Conservation (phyloP, 2,329 filamentous ascomycete species). For the Didymellaceae sp. region DNA sequence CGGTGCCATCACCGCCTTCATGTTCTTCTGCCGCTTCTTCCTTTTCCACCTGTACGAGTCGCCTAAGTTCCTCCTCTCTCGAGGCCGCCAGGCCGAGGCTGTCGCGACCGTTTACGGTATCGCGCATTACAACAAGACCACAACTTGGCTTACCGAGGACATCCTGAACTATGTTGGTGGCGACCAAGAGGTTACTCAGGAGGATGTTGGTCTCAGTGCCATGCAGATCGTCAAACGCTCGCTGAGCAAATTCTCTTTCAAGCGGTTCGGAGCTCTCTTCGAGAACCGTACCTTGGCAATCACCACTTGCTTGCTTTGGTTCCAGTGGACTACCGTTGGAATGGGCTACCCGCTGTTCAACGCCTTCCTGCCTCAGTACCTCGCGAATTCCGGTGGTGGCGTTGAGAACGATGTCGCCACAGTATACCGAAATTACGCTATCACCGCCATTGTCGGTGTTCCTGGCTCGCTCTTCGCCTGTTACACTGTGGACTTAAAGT, state of each 20-base stretch:
- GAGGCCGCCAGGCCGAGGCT: conserved; percentile 78
- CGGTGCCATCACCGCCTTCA: conserved; percentile 73
- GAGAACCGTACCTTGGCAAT: conserved; percentile 55
- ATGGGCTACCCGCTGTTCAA: conserved; percentile 91
- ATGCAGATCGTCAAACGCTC: conserved; percentile 63
- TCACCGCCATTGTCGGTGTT: conserved; percentile 77
- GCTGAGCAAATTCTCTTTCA: conserved; percentile 69
- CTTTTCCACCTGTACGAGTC: conserved; percentile 84
- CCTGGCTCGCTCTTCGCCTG: conserved; percentile 78
- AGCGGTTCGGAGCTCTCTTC: conserved; percentile 71
- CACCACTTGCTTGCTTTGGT: conserved; percentile 68
- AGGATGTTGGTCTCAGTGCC: conserved; percentile 50
- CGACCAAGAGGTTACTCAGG: conserved; percentile 50
- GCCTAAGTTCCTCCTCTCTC: conserved; percentile 79
- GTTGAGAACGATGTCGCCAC: conserved; percentile 37
- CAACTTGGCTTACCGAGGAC: conserved; percentile 68
- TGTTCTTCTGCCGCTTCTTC: conserved; percentile 81
- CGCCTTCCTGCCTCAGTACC: conserved; percentile 86
- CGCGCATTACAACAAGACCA: conserved; percentile 69
- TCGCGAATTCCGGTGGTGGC: conserved; percentile 62
- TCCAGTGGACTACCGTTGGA: conserved; percentile 81
- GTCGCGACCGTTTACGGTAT: conserved; percentile 81
- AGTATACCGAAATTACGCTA: conserved; percentile 81
- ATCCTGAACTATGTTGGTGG: conserved; percentile 63
- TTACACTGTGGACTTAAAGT: conserved; percentile 74